These are phyloP conservation scores for Yamadazyma paraphyllophila DNA, from an alignment of 805 yeast genomes.

Conservation along the genomic window DNA sequence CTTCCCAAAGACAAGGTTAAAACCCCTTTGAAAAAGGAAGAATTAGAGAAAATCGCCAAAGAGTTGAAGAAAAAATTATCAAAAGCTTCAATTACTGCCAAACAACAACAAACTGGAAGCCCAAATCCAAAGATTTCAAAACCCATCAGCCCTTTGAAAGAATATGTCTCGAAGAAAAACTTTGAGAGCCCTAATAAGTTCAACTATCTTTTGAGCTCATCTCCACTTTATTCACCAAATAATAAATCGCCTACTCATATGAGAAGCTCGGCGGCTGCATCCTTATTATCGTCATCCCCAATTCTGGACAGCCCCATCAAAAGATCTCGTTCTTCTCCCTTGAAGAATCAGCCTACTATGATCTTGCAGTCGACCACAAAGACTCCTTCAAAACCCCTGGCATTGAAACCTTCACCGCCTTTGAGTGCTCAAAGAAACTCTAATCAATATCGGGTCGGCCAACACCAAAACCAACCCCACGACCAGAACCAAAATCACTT, in stretches of 20 bases:
- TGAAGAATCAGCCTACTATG: slow-evolving; percentile 16
- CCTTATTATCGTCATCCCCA: slow-evolving; percentile 29
- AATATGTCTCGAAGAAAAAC: slow-evolving; percentile 24
- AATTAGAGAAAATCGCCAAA: slow-evolving; percentile 43
- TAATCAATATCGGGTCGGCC: neutral
- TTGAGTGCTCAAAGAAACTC: slow-evolving; percentile 12
- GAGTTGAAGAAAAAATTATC: slow-evolving; percentile 41
- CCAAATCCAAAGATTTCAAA: slow-evolving; percentile 6
- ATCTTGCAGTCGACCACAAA: slow-evolving; percentile 31
- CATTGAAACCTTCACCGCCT: slow-evolving; percentile 31
- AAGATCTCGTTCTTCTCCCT: slow-evolving; percentile 15
- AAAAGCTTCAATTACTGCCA: slow-evolving; percentile 45
- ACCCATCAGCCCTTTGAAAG: slow-evolving; percentile 27
- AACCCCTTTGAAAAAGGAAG: slow-evolving; percentile 43
- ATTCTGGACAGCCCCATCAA: slow-evolving; percentile 35
- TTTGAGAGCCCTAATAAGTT: slow-evolving; percentile 18
- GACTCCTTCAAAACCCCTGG: slow-evolving; percentile 27
- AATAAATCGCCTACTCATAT: slow-evolving; percentile 42
- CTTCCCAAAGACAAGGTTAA: slow-evolving; percentile 15
- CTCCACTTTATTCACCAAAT: slow-evolving; percentile 36
- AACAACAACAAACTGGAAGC: slow-evolving; percentile 19
- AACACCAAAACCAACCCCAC: neutral
- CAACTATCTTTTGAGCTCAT: slow-evolving; percentile 25
- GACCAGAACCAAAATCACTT: too few species aligned
- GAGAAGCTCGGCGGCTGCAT: slow-evolving; percentile 32